A percentile compares a stretch with the other conserved stretches of the same genome.
Conservation (phyloP, 129 eudicot species). For the Flaveria robusta region DNA sequence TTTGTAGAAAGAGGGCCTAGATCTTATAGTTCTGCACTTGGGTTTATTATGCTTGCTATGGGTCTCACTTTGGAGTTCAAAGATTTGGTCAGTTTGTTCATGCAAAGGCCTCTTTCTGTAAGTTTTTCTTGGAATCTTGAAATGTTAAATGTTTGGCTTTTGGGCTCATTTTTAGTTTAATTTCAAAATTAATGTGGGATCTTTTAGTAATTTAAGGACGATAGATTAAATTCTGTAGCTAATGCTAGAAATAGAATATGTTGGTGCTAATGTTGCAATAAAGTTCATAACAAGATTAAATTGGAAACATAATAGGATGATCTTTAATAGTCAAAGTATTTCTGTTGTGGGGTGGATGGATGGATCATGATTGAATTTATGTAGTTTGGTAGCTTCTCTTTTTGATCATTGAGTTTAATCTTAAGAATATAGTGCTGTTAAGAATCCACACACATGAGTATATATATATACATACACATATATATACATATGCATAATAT, state of each 20-base stretch:
- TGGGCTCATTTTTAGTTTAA: neutral
- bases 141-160: neutral
- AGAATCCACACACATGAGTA: neutral
- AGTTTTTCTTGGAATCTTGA: slow-evolving; percentile 36
- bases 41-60: slow-evolving; percentile 83
- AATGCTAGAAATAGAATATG: no score
- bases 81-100: slow-evolving; percentile 68
- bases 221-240: no score
- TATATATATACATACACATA: neutral
- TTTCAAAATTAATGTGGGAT: neutral
- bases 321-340: slow-evolving; percentile 9
- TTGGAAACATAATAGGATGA: neutral
- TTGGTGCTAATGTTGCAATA: no score
- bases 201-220: no score
- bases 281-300: neutral
- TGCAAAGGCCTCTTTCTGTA: slow-evolving; percentile 80
- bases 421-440: neutral
- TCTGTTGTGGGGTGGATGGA: slow-evolving; percentile 14
- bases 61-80: slow-evolving; percentile 83
- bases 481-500: neutral
- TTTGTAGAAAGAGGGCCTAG: slow-evolving; percentile 60
- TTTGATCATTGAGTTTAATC: neutral
- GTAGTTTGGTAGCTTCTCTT: slow-evolving; percentile 3
- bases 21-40: slow-evolving; percentile 78
- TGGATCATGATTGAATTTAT: neutral